A percentile compares a stretch with the other conserved stretches of the same genome.
Conservation (phyloP, 129 eudicot genomes). For the Logfia minima region DNA sequence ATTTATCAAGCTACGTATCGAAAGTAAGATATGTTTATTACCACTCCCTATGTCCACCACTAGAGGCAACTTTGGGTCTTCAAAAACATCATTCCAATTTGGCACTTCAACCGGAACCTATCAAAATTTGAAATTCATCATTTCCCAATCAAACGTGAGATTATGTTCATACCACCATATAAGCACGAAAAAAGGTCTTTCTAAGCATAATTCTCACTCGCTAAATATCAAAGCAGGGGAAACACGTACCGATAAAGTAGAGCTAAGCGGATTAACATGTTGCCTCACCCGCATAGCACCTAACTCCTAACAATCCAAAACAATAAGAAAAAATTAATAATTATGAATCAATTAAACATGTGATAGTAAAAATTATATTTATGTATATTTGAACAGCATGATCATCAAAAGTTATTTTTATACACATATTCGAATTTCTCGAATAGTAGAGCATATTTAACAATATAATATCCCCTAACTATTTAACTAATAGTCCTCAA, state of each 20-base stretch:
- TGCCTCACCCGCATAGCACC: slow-evolving; percentile 59
- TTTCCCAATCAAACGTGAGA: slow-evolving; percentile 17
- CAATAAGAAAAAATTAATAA: not conserved
- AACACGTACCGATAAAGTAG: slow-evolving; percentile 29
- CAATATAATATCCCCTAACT: not conserved
- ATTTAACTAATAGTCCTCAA: not conserved
- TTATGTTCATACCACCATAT: not conserved
- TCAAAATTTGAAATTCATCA: slow-evolving; percentile 22
- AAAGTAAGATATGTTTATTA: slow-evolving; percentile 33
- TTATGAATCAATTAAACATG: not conserved
- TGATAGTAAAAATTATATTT: not conserved
- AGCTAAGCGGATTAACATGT: slow-evolving; percentile 64
- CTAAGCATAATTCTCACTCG: slow-evolving; percentile 8
- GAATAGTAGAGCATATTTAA: not conserved
- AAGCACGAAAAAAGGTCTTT: not conserved
- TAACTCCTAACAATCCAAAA: slow-evolving; percentile 38
- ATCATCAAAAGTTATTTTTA: no score
- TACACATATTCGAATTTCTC: no score
- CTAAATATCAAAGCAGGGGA: not conserved
- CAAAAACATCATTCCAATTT: slow-evolving; percentile 70
- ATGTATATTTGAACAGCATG: not conserved
- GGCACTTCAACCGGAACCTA: slow-evolving; percentile 81
- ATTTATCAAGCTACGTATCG: not conserved
- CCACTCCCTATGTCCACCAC: slow-evolving; percentile 96
- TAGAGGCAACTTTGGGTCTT: slow-evolving; percentile 77